A percentile compares a stretch with the other conserved stretches of the same genome.
phyloP scores from a whole-genome alignment of 2,329 filamentous ascomycete species.

The Diaporthe vexans region DNA sequence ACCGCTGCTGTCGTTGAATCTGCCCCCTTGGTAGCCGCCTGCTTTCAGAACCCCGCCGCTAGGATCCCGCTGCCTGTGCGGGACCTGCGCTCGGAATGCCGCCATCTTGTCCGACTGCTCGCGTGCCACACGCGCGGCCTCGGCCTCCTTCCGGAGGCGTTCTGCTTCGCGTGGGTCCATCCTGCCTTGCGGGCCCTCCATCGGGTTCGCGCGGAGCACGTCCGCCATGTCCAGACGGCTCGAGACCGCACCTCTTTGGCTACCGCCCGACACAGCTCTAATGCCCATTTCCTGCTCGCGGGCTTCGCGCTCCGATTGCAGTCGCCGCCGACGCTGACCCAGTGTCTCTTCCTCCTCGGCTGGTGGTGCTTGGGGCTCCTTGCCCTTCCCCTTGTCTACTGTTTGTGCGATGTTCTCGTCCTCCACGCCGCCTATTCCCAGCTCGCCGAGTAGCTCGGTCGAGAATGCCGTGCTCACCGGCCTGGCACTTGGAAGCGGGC shows the following conservation, averaged over 20 bases:
- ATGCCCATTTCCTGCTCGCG: slow-evolving; percentile 67
- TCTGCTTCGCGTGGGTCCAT: slow-evolving; percentile 58
- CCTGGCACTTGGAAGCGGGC: slow-evolving; percentile 64
- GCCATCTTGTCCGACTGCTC: slow-evolving; percentile 65
- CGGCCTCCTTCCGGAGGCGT: slow-evolving; percentile 57
- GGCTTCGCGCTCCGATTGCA: slow-evolving; percentile 79
- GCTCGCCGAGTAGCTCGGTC: slow-evolving; percentile 75
- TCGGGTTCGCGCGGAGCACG: slow-evolving; percentile 63
- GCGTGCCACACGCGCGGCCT: slow-evolving; percentile 55
- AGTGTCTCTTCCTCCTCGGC: slow-evolving; percentile 80
- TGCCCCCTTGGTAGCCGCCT: slow-evolving; percentile 65
- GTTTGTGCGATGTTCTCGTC: slow-evolving; percentile 45
- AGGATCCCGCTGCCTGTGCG: slow-evolving; percentile 54
- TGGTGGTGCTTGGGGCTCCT: slow-evolving; percentile 47
- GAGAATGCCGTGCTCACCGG: slow-evolving; percentile 78
- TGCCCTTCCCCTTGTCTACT: slow-evolving; percentile 47
- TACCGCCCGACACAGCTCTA: slow-evolving; percentile 47
- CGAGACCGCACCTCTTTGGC: slow-evolving; percentile 49
- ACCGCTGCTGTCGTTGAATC: slow-evolving; percentile 68
- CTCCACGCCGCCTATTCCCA: slow-evolving; percentile 65
- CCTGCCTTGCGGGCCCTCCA: slow-evolving; percentile 48
- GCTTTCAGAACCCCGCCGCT: slow-evolving; percentile 50
- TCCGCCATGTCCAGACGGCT: slow-evolving; percentile 71
- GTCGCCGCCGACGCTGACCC: slow-evolving; percentile 79
- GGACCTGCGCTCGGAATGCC: slow-evolving; percentile 64